Conservation (phyloP, 345 rosid genomes). For the Citrus maxima region DNA sequence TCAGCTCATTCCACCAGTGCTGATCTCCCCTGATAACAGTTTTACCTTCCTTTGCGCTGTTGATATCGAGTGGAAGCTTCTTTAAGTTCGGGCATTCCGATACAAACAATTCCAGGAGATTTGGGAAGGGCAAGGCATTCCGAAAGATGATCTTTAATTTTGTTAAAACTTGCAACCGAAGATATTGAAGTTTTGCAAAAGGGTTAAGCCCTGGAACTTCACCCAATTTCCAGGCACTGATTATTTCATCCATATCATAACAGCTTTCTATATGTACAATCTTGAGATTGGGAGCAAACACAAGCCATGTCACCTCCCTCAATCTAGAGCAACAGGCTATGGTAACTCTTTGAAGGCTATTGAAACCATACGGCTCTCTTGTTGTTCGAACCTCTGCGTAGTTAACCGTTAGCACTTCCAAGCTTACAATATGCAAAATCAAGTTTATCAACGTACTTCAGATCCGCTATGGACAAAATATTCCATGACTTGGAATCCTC, state of each 20-base stretch:
- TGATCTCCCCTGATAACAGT: neutral
- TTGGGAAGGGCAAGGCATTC: neutral
- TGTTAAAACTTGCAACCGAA: neutral
- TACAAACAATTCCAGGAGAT: neutral
- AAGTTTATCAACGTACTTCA: neutral
- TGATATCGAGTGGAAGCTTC: neutral
- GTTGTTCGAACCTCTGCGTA: neutral
- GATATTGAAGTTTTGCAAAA: constrained; percentile 5
- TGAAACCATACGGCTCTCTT: neutral
- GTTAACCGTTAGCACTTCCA: neutral
- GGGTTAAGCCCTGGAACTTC: neutral
- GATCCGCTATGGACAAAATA: neutral
- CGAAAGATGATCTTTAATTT: constrained; percentile 6
- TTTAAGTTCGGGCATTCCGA: neutral
- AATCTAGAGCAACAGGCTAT: neutral
- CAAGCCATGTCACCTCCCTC: neutral
- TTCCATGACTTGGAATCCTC: neutral
- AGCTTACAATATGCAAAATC: neutral
- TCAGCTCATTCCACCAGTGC: neutral
- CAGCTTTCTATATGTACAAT: neutral
- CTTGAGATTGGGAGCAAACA: neutral
- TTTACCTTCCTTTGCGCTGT: neutral
- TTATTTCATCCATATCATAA: neutral
- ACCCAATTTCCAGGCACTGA: neutral
- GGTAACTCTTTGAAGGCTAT: neutral